Percentiles rank a stretch among this genome's conserved stretches.
Conservation (phyloP, 164 flowering plant genomes). For the Malania oleifera region DNA sequence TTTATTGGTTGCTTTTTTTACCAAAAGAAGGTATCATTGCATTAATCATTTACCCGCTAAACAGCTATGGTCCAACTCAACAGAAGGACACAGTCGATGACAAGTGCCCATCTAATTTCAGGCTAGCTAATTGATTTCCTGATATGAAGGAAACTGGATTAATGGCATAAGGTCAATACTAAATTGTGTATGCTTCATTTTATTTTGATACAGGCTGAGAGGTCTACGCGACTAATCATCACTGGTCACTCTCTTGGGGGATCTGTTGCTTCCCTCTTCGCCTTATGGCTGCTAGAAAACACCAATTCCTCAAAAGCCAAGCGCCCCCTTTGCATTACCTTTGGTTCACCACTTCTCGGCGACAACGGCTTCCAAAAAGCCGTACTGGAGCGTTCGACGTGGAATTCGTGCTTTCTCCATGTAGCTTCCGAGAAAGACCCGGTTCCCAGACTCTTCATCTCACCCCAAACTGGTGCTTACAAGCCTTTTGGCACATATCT, state of each 20-base stretch:
- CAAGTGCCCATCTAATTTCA: too few species aligned
- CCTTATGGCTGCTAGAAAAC: constrained; percentile 36
- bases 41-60: too few species aligned
- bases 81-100: too few species aligned
- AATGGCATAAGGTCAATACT: background rate
- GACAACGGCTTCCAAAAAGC: constrained; percentile 28
- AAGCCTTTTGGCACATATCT: constrained; percentile 46
- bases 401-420: constrained; percentile 40
- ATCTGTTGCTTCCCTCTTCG: constrained; percentile 46
- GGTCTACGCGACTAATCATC: constrained; percentile 17
- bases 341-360: constrained; percentile 45
- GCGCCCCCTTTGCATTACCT: constrained; percentile 42
- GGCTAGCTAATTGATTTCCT: too few species aligned
- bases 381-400: constrained; percentile 16
- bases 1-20: too few species aligned
- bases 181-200: background rate
- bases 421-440: constrained; percentile 27
- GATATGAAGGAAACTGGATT: too few species aligned
- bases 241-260: constrained; percentile 47
- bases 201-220: constrained; percentile 11
- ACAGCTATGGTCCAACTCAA: too few species aligned
- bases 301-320: constrained; percentile 9
- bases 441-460: constrained; percentile 19
- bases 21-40: too few species aligned
- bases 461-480: constrained; percentile 12